Evolutionary conservation across 2,329 filamentous ascomycete genomes (phyloP).

Genomic region (Stachybotrys chartarum): DNA sequence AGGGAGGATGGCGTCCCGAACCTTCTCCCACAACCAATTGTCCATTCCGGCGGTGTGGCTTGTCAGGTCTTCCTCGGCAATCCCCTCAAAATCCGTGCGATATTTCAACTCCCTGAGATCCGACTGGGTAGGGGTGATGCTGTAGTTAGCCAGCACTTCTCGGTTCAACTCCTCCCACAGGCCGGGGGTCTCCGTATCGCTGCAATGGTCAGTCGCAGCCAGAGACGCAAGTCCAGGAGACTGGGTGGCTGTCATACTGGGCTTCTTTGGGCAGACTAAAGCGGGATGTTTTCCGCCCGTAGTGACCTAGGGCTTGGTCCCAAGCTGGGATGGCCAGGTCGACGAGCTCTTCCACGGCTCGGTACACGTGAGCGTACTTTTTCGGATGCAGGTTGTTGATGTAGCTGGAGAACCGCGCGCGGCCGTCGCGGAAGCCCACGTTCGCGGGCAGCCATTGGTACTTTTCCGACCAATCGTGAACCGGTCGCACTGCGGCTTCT

Average conservation of each 20-base stretch:
- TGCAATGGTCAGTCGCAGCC: background rate
- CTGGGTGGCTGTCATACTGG: background rate
- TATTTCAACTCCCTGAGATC: background rate
- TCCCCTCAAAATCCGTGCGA: background rate
- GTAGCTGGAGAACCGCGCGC: constrained; percentile 28
- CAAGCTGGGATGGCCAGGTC: constrained; percentile 27
- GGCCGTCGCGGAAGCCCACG: constrained; percentile 25
- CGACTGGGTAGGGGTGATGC: background rate
- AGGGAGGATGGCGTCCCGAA: background rate
- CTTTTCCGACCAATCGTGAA: background rate
- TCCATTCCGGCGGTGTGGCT: background rate
- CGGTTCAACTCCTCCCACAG: background rate
- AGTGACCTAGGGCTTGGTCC: constrained; percentile 13
- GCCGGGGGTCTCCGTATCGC: background rate
- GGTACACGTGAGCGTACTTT: constrained; percentile 16
- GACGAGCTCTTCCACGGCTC: constrained; percentile 24
- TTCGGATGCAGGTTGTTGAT: constrained; percentile 35
- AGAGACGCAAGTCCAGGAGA: background rate
- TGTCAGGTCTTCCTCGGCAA: background rate
- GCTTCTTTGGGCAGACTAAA: background rate
- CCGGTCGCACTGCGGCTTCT: background rate
- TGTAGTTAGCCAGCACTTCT: background rate
- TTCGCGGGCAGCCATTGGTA: constrained; percentile 8
- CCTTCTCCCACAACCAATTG: background rate
- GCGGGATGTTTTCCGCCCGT: background rate